Base-by-base conservation (phyloP, 257 asterid genomes). In the Salvia rosmarinus region DNA sequence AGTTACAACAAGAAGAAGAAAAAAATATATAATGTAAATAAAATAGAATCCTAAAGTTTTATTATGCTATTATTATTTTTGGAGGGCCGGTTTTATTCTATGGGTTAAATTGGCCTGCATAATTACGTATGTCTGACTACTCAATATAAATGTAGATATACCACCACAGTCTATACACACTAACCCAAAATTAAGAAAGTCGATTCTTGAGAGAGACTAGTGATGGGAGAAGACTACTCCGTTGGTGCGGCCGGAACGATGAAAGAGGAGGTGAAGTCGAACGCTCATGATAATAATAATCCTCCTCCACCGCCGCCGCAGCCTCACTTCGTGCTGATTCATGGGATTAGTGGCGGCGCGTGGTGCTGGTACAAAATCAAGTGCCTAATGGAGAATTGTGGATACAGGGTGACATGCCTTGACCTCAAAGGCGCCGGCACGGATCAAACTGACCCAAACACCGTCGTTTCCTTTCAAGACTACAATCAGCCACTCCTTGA, bases 331-430 rank as follows among this genome's bases (percentile, higher is more conserved):
- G 98, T 94, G 14, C 74, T 94, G 23, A 72, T 94, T 6, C 98
- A 94, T 23, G 98, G 98, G 12, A 5, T 89, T 0, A 23, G 85
- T 0, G 90, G 87, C 1, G 97, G 98, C 4, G 96, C 82, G 2
- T 94, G 97, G 98, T 86, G 96, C 73, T 94, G 98, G 96, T 94
- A 89, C 85, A 94, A 89, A 73, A 75, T 94, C 30, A 80, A 67
- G 67, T 80, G 85, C 68, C 80, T 86, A 0, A 80, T 94, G 85
- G 97, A 91, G 75, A 88, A 65, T 25, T 67, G 80, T 0, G 97
- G 97, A 12, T 88, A 89, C 79, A 84, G 23, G 71, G 99, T 88
- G 1, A 21, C 96, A 2, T 94, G 96, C 75, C 75, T 91, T 19
- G 99, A 94, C 83, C 97, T 94, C 39, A 88, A 72, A 78, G 88